Percentiles rank a stretch among this genome's conserved stretches.
Conservation (phyloP, 2,329 filamentous ascomycete species). For the Thelonectria blattea region DNA sequence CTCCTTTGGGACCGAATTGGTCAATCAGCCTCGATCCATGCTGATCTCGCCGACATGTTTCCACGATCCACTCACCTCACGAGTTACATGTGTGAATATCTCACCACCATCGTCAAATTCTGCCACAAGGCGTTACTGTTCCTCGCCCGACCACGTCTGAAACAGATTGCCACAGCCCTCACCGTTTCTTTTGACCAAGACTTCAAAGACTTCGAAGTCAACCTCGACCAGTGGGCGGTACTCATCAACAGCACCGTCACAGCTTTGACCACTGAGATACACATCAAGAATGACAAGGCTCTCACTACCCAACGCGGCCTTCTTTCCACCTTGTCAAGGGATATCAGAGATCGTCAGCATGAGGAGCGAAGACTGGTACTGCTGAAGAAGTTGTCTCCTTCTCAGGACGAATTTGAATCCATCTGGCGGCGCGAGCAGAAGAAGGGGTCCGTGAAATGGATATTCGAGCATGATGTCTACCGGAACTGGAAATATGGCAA, state of each 20-base stretch:
- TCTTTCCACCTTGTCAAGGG: too few relatives aligned
- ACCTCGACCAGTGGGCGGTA: not conserved
- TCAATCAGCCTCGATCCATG: not conserved
- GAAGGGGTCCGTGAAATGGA: not conserved
- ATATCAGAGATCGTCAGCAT: not conserved
- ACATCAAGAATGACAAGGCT: too few relatives aligned
- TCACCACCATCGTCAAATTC: not conserved
- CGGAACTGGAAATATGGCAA: not conserved
- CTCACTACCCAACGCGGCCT: too few relatives aligned
- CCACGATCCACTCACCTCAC: not conserved
- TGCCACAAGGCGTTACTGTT: not conserved
- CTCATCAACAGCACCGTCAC: not conserved
- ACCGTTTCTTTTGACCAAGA: not conserved
- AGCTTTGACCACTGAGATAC: too few relatives aligned
- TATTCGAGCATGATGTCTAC: not conserved
- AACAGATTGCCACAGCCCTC: not conserved
- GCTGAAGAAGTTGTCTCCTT: not conserved
- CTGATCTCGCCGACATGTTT: not conserved
- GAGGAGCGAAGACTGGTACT: not conserved
- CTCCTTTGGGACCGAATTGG: not conserved
- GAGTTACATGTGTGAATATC: not conserved
- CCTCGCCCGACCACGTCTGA: not conserved
- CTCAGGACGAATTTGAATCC: not conserved
- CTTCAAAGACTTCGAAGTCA: not conserved
- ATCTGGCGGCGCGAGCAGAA: slow-evolving; percentile 2